Conservation (phyloP, 179 eudicot species). For the Nepenthes alata region DNA sequence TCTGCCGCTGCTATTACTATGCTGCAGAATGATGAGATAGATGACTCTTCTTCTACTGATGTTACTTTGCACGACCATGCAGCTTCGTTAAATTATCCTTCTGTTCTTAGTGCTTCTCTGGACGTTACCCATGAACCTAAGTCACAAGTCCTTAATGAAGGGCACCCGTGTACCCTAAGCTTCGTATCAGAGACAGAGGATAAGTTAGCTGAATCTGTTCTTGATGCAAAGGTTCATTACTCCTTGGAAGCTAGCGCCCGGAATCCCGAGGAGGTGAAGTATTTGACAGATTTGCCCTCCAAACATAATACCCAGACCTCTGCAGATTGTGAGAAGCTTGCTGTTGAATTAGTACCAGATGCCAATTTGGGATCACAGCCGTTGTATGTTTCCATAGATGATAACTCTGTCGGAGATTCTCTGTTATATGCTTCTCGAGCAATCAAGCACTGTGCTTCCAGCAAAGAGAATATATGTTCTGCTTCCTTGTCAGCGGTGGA, state of each 20-base stretch:
- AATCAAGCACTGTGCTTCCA: no score
- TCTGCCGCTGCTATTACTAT: slow-evolving; percentile 22
- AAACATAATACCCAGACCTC: slow-evolving; percentile 8
- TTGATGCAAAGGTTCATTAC: slow-evolving; percentile 11
- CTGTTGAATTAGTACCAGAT: slow-evolving; percentile 1
- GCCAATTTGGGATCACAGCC: slow-evolving; percentile 4
- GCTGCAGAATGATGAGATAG: slow-evolving; percentile 9
- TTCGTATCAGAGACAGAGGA: slow-evolving; percentile 9
- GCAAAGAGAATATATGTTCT: no score
- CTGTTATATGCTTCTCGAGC: not conserved
- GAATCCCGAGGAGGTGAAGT: slow-evolving; percentile 1
- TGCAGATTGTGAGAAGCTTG: slow-evolving; percentile 1
- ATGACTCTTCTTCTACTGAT: slow-evolving; percentile 21
- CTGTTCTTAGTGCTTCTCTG: slow-evolving; percentile 7
- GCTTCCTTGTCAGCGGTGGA: no score
- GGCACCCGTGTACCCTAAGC: slow-evolving; percentile 8
- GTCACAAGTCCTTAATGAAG: slow-evolving; percentile 11
- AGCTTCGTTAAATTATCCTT: slow-evolving; percentile 14
- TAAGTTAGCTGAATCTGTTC: slow-evolving; percentile 11
- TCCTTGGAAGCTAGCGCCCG: slow-evolving; percentile 9
- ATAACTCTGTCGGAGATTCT: slow-evolving; percentile 1
- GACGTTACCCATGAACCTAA: slow-evolving; percentile 15
- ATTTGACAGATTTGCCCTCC: slow-evolving; percentile 4
- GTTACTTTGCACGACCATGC: slow-evolving; percentile 14
- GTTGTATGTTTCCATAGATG: slow-evolving; percentile 1